Conservation (phyloP, 495 filamentous ascomycete species). For the Opeltia flavorubescens region DNA sequence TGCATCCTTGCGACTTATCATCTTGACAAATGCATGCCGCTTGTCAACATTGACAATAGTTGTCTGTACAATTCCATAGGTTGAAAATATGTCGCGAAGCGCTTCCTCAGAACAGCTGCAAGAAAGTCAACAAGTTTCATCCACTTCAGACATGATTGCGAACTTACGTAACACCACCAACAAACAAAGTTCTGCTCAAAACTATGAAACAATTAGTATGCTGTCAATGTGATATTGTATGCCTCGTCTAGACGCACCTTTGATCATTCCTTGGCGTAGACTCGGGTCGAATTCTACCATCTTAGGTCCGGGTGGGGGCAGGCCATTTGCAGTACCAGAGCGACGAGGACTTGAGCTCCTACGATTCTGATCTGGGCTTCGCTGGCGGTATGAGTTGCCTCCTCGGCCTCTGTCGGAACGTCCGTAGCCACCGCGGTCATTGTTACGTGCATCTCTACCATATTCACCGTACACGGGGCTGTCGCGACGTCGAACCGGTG, state of each 20-base stretch:
- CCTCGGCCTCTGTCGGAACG: constrained; percentile 39
- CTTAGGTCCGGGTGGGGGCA: constrained; percentile 52
- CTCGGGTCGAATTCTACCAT: constrained; percentile 66
- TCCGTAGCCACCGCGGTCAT: constrained; percentile 43
- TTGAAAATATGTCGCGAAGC: constrained; percentile 59
- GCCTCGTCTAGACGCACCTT: constrained; percentile 36
- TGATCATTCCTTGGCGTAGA: constrained; percentile 63
- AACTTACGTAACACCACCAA: constrained; percentile 86
- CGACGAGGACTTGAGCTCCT: constrained; percentile 45
- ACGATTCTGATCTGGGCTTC: constrained; percentile 56
- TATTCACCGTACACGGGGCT: constrained; percentile 63
- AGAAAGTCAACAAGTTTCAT: constrained; percentile 8
- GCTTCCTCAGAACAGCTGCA: constrained; percentile 62
- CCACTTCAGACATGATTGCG: background rate
- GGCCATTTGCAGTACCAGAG: constrained; percentile 28
- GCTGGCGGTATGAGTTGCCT: constrained; percentile 64
- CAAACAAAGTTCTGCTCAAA: constrained; percentile 86
- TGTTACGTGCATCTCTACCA: constrained; percentile 43
- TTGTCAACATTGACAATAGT: constrained; percentile 97
- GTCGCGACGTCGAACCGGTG: constrained; percentile 45
- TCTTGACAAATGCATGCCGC: constrained; percentile 97
- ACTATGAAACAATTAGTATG: constrained; percentile 31
- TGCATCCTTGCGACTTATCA: constrained; percentile 78
- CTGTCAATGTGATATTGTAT: constrained; percentile 1
- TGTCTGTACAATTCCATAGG: constrained; percentile 79